These are phyloP conservation scores for Heterobasidion irregulare DNA, from an alignment of 1,284 basidiomycete species.

Conservation along the genomic window DNA sequence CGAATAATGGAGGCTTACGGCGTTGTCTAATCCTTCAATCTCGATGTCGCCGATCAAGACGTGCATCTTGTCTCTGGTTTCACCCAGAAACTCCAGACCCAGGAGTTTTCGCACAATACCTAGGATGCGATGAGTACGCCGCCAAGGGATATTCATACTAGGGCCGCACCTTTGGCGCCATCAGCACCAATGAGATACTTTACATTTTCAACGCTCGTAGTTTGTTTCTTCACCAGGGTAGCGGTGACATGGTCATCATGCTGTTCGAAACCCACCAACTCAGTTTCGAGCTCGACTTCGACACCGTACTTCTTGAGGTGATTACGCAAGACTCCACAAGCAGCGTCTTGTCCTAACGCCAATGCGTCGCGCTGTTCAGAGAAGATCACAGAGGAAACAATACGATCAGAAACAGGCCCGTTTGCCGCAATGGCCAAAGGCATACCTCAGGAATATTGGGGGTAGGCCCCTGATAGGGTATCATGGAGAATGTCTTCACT, in stretches of 20 bases:
- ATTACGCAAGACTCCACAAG: slow-evolving; percentile 21
- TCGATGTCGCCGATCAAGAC: slow-evolving; percentile 22
- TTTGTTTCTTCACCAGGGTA: neutral
- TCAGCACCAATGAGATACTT: slow-evolving; percentile 27
- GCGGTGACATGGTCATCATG: slow-evolving; percentile 1
- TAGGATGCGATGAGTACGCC: neutral
- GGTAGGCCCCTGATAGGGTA: slow-evolving; percentile 6
- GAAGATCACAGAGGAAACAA: slow-evolving; percentile 3
- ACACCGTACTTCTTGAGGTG: slow-evolving; percentile 18
- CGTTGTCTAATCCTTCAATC: slow-evolving; percentile 16
- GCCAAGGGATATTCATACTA: neutral
- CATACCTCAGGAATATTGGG: slow-evolving; percentile 16
- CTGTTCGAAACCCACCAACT: slow-evolving; percentile 13
- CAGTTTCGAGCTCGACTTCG: slow-evolving; percentile 20
- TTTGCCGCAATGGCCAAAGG: neutral
- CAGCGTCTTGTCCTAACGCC: slow-evolving; percentile 17
- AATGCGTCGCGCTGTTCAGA: neutral
- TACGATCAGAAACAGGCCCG: neutral
- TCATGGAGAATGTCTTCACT: neutral
- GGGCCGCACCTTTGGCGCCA: slow-evolving; percentile 24
- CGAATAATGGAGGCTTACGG: slow-evolving; percentile 12
- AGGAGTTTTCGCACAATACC: neutral
- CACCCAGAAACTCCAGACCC: slow-evolving; percentile 20
- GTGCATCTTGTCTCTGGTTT: slow-evolving; percentile 18
- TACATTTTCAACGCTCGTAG: slow-evolving; percentile 8